A percentile compares a stretch with the other conserved stretches of the same genome.
phyloP scores from a whole-genome alignment of 2,329 filamentous ascomycete genomes.

The Aspergillus quadricinctus region DNA sequence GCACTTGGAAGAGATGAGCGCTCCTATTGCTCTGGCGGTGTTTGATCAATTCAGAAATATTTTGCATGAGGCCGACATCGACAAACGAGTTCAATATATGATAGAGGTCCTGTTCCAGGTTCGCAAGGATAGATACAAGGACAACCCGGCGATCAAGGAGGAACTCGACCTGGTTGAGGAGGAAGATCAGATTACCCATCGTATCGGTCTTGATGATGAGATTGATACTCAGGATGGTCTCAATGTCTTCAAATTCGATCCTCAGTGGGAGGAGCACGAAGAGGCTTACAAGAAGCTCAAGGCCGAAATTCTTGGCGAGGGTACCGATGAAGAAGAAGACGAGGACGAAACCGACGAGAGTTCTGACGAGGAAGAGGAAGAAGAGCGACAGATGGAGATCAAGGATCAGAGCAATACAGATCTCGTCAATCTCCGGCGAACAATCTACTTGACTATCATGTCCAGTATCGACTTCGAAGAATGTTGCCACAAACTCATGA shows the following conservation, averaged over 20 bases:
- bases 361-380: slow-evolving; percentile 67
- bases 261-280: slow-evolving; percentile 86
- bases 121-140: slow-evolving; percentile 93
- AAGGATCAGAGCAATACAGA: slow-evolving; percentile 97
- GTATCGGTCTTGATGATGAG: slow-evolving; percentile 74
- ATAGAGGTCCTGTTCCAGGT: slow-evolving; percentile 97
- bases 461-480: slow-evolving; percentile 94
- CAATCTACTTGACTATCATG: slow-evolving; percentile 97
- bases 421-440: slow-evolving; percentile 84
- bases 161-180: slow-evolving; percentile 95
- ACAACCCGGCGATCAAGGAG: slow-evolving; percentile 84
- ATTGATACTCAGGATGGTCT: slow-evolving; percentile 80
- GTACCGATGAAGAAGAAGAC: slow-evolving; percentile 76
- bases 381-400: slow-evolving; percentile 84
- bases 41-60: slow-evolving; percentile 97
- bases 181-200: slow-evolving; percentile 95
- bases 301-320: slow-evolving; percentile 90
- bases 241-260: slow-evolving; percentile 93
- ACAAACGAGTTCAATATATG: slow-evolving; percentile 99
- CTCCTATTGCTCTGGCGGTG: slow-evolving; percentile 78
- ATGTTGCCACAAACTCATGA: slow-evolving; percentile 95
- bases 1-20: slow-evolving; percentile 92
- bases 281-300: slow-evolving; percentile 85
- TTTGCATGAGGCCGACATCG: slow-evolving; percentile 92
- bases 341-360: slow-evolving; percentile 57